Conservation (phyloP, 148 eudicot species). For the Linanthus parryae region DNA sequence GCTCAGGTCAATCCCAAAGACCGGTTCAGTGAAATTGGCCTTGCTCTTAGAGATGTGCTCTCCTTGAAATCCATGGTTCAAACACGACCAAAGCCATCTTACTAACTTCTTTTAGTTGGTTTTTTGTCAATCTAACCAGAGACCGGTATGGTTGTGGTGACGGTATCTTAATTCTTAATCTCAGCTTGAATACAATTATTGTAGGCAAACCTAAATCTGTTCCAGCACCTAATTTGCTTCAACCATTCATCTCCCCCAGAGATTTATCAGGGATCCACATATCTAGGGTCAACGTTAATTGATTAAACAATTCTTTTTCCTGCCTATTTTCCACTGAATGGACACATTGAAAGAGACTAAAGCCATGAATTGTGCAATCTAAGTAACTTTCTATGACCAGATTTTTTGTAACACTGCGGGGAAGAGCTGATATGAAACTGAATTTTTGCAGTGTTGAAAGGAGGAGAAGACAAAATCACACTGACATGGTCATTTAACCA, state of each 20-base stretch:
- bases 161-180: no score
- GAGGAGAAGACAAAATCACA: conserved; percentile 38
- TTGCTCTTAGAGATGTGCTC: neutral
- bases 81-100: neutral
- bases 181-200: no score
- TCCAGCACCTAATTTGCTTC: no score
- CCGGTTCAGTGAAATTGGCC: neutral
- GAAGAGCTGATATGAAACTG: neutral
- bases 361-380: neutral
- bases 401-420: neutral
- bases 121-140: no score
- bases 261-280: neutral
- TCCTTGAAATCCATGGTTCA: neutral
- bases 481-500: conserved; percentile 46
- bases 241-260: no score
- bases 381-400: neutral
- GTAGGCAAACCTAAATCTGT: no score
- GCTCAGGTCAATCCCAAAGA: neutral
- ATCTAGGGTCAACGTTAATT: neutral
- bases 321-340: neutral
- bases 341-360: no score
- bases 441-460: conserved; percentile 28
- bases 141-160: no score
- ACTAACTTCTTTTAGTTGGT: neutral
- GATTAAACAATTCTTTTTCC: neutral